These are phyloP conservation scores for Xerocomus amazonicus DNA, from an alignment of 1,284 basidiomycete species.

Conservation along the genomic window DNA sequence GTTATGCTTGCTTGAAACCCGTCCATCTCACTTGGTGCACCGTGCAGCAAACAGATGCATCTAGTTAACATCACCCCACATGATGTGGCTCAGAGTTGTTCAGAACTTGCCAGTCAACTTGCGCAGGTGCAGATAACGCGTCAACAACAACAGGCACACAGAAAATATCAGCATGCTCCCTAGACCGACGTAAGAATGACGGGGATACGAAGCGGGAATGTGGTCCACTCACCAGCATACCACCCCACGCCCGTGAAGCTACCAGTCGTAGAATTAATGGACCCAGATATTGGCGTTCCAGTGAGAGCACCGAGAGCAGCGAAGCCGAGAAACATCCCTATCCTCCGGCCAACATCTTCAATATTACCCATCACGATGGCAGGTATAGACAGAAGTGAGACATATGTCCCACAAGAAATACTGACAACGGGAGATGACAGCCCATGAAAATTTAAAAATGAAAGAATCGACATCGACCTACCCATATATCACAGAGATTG, in stretches of 20 bases:
- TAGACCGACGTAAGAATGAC: conserved; percentile 3
- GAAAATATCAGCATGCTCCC: conserved; percentile 29
- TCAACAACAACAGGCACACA: conserved; percentile 22
- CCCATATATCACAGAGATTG: conserved; percentile 45
- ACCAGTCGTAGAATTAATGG: conserved; percentile 36
- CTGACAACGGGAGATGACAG: conserved; percentile 42
- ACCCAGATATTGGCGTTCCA: conserved; percentile 50
- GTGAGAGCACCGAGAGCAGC: conserved; percentile 44
- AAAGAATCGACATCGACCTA: conserved; percentile 17
- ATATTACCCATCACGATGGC: conserved; percentile 56
- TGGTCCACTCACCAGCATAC: conserved; percentile 39
- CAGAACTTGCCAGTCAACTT: conserved; percentile 28
- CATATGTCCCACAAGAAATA: conserved; percentile 52
- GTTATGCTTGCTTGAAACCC: not conserved
- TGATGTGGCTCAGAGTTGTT: not conserved
- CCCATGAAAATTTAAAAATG: not conserved
- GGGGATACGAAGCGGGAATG: conserved; percentile 33
- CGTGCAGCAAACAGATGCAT: not conserved
- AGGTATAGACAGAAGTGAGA: conserved; percentile 52
- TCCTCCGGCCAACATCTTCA: conserved; percentile 54
- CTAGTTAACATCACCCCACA: not conserved
- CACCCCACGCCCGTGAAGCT: conserved; percentile 40
- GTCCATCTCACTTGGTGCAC: not conserved
- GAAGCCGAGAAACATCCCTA: conserved; percentile 56
- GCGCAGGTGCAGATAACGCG: conserved; percentile 29